Evolutionary conservation across 306 rosid species (phyloP), one percentile per base, ranked within the genome.

Genomic region (Crotalaria pallida): DNA sequence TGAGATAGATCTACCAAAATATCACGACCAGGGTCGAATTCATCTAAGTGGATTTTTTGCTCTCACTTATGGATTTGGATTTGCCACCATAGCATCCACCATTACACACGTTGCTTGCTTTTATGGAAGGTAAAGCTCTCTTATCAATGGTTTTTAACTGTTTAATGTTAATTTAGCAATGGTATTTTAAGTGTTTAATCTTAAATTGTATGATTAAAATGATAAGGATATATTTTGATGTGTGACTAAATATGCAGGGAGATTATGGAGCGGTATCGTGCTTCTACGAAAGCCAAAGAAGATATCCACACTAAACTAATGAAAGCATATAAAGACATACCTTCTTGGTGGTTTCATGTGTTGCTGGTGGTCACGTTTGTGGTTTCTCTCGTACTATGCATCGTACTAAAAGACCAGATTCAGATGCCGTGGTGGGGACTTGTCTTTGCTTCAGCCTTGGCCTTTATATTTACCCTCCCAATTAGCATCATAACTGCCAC

Each of bases 381-480:
- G 34, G 86, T 83, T 71, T 90, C 97, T 58, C 68, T 86, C 0
- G n/a, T 67, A 10, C 80, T 90, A 15, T 88, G 97, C 72, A 83
- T 76, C 13, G 59, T 84, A 65, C 48, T 88, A 50, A 84, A 84
- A 7, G 73, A 86, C 26, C 84, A 90, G 68, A 63, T 91, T 84
- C 97, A 88, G 76, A 82, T 91, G 90, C 96, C 96, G 6, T 91
- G 96, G 92, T 88, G 96, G 90, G 95, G 96, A 22, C 96, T 91
- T 43, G 5, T 88, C 71, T 83, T 91, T 64, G 92, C 97, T 51
- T 49, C 66, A 48, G 89, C 60, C 31, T 44, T 91, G 58, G 96
- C 96, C 26, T 86, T 86, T 19, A 6, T 34, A 18, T 91, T 86
- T 71, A 88, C 96, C 10, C 97, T 91, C 61, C 97, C 97, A 7